Evolutionary conservation across 2,329 filamentous ascomycete species (phyloP).

Genomic region (Stagonosporopsis cucurbitacearum): DNA sequence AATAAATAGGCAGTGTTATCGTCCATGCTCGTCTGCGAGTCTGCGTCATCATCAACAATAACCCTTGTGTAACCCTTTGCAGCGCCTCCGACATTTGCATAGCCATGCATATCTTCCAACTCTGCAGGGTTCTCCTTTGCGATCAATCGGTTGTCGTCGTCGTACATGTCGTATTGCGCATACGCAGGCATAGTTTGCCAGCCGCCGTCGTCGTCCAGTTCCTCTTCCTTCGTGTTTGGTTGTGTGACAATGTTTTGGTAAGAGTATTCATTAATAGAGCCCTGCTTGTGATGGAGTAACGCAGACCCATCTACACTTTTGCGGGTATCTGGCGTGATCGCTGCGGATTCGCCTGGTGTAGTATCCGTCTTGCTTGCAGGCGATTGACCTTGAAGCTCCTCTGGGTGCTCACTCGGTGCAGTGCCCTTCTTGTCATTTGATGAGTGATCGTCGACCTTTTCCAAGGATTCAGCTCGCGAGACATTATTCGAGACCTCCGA

Average conservation of each 20-base stretch:
- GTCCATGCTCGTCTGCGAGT: conserved; percentile 94
- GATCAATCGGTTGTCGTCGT: conserved; percentile 87
- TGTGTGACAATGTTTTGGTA: conserved; percentile 77
- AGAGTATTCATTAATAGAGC: conserved; percentile 80
- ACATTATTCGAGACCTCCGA: conserved; percentile 6
- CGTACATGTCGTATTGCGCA: conserved; percentile 92
- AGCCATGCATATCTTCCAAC: conserved; percentile 73
- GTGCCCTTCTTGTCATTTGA: background rate
- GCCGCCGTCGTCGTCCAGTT: conserved; percentile 69
- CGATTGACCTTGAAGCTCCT: background rate
- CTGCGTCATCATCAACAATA: conserved; percentile 91
- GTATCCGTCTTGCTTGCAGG: conserved; percentile 7
- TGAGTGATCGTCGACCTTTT: background rate
- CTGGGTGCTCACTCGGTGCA: background rate
- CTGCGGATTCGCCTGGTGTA: background rate
- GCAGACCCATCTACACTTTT: conserved; percentile 19
- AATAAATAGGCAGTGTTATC: conserved; percentile 97
- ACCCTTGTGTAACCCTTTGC: conserved; percentile 95
- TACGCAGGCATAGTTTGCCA: conserved; percentile 97
- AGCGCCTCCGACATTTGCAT: conserved; percentile 81
- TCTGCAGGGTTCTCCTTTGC: conserved; percentile 77
- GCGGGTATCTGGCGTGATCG: conserved; percentile 11
- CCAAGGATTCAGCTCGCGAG: background rate
- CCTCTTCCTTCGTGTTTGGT: conserved; percentile 53
- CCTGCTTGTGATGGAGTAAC: conserved; percentile 11